Evolutionary conservation across 1,139 yeast species (phyloP), one percentile per base, ranked within the genome.

Genomic region (Wickerhamomyces sp.): DNA sequence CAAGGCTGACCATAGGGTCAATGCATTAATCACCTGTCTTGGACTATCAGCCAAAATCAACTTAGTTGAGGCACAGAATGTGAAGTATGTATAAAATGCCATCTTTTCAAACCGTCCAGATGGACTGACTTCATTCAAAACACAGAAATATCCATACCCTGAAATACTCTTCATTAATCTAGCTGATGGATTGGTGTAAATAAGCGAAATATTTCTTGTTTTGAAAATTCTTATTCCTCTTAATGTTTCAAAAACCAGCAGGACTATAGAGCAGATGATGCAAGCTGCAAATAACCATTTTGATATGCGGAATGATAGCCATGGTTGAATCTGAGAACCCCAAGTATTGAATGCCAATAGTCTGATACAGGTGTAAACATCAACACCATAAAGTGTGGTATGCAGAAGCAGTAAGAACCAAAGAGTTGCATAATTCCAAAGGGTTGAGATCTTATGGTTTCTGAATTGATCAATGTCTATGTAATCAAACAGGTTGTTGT

Each of bases 251-350:
- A 79, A 79, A 1, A 79, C 52, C 41, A 84, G 59, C 30, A 86
- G 68, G 8, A 77, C 66, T 45, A 86, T 71, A 27, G 93, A 83
- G 48, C 87, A 76, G n/a, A 89, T 74, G 50, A 89, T 89, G 62
- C 96, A 89, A 1, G 84, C 89, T 10, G 91, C 83, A 62, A 88
- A 89, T 14, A 89, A 70, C 90, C 95, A 85, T 60, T 86, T 81
- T 44, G 94, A 79, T 48, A 76, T 83, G 61, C 58, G 73, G 68
- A 76, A 79, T 50, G 74, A 86, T 61, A 76, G 77, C 60, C 67
- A 81, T 48, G 84, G 79, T 47, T 73, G 76, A 67, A 60, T 69
- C 39, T 69, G 64, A 13, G 78, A 70, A 5, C 85, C 78, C 96
- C 96, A 89, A 45, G 78, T 72, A 58, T 85, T 79, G 64, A 83